Conservation (phyloP, 768 basidiomycete genomes). For the Hirschioporus abietinus region DNA sequence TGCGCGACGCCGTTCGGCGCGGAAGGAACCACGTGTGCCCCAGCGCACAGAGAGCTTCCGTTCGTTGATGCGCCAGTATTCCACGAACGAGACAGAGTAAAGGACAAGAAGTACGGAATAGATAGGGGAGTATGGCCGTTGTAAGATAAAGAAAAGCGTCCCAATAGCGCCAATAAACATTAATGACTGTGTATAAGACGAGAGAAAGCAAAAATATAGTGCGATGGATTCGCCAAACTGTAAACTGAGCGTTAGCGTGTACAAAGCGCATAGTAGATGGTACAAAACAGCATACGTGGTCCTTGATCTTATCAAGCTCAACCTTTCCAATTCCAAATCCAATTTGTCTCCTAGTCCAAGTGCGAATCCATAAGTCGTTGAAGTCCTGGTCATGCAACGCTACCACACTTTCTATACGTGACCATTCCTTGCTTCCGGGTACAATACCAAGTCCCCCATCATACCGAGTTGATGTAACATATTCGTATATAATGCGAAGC, state of each 20-base stretch:
- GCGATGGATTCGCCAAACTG: constrained; percentile 80
- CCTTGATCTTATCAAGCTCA: constrained; percentile 63
- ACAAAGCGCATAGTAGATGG: background rate
- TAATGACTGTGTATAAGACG: constrained; percentile 77
- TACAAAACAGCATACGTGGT: constrained; percentile 47
- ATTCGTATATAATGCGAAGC: constrained; percentile 71
- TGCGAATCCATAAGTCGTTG: constrained; percentile 72
- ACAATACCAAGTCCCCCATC: constrained; percentile 86
- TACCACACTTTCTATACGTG: constrained; percentile 75
- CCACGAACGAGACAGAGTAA: constrained; percentile 85
- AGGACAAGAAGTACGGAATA: constrained; percentile 75
- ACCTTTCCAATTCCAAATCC: constrained; percentile 40
- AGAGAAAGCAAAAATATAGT: constrained; percentile 86
- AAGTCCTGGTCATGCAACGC: constrained; percentile 80
- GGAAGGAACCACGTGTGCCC: constrained; percentile 72
- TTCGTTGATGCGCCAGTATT: constrained; percentile 89
- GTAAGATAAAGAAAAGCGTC: constrained; percentile 60
- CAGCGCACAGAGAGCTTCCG: constrained; percentile 77
- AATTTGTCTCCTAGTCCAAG: constrained; percentile 65
- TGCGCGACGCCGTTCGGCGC: constrained; percentile 67
- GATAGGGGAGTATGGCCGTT: constrained; percentile 64
- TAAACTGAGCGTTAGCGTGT: background rate
- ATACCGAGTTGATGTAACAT: constrained; percentile 59
- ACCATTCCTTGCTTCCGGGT: constrained; percentile 67
- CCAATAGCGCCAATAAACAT: constrained; percentile 72